Evolutionary conservation across 2,329 filamentous ascomycete genomes (phyloP).

Genomic region (Microcera coccophila): DNA sequence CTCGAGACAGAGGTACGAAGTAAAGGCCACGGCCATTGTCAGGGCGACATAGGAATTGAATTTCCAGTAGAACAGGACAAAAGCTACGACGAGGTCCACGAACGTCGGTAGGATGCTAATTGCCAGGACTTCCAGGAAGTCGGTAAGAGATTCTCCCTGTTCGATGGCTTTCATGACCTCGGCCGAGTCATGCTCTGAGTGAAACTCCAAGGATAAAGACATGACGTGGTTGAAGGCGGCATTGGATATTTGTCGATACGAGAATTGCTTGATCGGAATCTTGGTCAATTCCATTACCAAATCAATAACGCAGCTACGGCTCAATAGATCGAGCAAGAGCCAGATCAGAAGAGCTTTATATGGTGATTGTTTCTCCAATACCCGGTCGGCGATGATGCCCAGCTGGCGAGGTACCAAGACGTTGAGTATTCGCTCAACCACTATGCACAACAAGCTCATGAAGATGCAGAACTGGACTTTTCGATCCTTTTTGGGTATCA

Average conservation of each 20-base stretch:
- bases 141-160: slow-evolving; percentile 57
- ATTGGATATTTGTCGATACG: slow-evolving; percentile 53
- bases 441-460: slow-evolving; percentile 22
- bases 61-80: slow-evolving; percentile 56
- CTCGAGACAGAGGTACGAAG: slow-evolving; percentile 21
- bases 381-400: slow-evolving; percentile 29
- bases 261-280: slow-evolving; percentile 35
- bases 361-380: slow-evolving; percentile 20
- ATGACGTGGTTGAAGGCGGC: slow-evolving; percentile 65
- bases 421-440: slow-evolving; percentile 25
- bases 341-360: slow-evolving; percentile 18
- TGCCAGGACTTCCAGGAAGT: slow-evolving; percentile 55
- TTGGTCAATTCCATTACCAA: slow-evolving; percentile 26
- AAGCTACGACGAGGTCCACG: slow-evolving; percentile 58
- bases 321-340: slow-evolving; percentile 14
- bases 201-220: slow-evolving; percentile 66
- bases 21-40: slow-evolving; percentile 27
- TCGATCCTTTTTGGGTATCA: slow-evolving; percentile 29
- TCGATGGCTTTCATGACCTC: slow-evolving; percentile 62
- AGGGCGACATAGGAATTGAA: slow-evolving; percentile 59
- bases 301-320: slow-evolving; percentile 7
- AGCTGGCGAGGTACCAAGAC: slow-evolving; percentile 32
- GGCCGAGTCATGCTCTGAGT: slow-evolving; percentile 61
- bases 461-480: slow-evolving; percentile 30
- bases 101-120: slow-evolving; percentile 60